phyloP scores from a whole-genome alignment of 371 early-diverging fungal genomes.

The Mortierella sp. region DNA sequence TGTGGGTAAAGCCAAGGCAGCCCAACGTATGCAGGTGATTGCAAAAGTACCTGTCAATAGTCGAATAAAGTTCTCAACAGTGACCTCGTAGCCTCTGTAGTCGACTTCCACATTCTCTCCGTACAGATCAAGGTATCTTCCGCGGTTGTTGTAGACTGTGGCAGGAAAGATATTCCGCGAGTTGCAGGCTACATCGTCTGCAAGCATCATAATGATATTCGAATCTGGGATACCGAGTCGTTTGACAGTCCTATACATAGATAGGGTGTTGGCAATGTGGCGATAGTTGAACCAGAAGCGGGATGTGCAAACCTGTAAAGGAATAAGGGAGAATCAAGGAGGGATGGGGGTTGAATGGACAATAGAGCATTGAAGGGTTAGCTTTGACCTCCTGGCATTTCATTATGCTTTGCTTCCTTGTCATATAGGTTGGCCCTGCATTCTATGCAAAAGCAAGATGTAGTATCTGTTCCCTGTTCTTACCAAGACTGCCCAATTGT shows the following conservation, averaged over 20 bases:
- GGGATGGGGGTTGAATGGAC: background rate
- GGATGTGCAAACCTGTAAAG: constrained; percentile 89
- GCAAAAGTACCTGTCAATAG: constrained; percentile 81
- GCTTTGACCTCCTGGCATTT: too few species aligned
- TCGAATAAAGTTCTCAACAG: constrained; percentile 96
- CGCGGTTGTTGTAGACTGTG: constrained; percentile 92
- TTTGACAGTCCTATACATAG: constrained; percentile 98
- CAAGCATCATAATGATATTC: constrained; percentile 97
- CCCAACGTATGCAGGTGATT: background rate
- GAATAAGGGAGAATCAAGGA: background rate
- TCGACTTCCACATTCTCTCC: constrained; percentile 97
- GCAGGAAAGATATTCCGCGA: constrained; percentile 93
- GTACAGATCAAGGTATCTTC: constrained; percentile 86
- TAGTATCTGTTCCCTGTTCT: background rate
- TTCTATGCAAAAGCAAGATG: background rate
- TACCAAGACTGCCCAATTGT: constrained; percentile 98
- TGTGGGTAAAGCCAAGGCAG: background rate
- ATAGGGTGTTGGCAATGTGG: constrained; percentile 96
- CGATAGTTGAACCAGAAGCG: constrained; percentile 98
- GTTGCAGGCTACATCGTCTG: constrained; percentile 98
- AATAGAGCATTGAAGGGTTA: background rate
- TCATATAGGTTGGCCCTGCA: too few species aligned
- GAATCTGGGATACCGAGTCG: constrained; percentile 97
- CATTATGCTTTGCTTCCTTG: too few species aligned
- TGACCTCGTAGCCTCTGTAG: constrained; percentile 98